Conservation (phyloP, 1,284 basidiomycete species). For the Fomitopsis palustris region DNA sequence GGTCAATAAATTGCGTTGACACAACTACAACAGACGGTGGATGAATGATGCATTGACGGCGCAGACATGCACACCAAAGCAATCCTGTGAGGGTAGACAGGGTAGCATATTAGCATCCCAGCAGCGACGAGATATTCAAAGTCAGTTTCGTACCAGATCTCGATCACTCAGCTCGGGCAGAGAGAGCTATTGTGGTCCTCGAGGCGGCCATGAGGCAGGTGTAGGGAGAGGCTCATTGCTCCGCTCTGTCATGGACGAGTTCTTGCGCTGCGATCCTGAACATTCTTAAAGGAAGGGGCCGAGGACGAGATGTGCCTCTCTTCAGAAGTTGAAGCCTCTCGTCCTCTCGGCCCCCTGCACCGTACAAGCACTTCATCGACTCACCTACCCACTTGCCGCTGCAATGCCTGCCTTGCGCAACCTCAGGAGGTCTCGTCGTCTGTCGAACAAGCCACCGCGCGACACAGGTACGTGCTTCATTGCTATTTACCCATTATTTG, state of each 20-base stretch:
- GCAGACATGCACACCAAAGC: not conserved
- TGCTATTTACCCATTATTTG: conserved; percentile 10
- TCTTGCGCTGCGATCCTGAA: not conserved
- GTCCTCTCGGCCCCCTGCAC: conserved; percentile 9
- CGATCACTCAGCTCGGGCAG: not conserved
- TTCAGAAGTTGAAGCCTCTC: not conserved
- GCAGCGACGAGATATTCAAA: conserved; percentile 2
- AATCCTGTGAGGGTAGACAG: not conserved
- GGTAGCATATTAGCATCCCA: too few species aligned
- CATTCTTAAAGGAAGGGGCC: conserved; percentile 12
- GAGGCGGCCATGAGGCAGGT: conserved; percentile 10
- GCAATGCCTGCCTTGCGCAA: not conserved
- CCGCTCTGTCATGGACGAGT: not conserved
- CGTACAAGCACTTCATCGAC: not conserved
- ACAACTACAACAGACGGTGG: too few species aligned
- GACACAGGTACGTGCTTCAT: conserved; percentile 15
- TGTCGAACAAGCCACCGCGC: conserved; percentile 13
- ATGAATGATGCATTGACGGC: not conserved
- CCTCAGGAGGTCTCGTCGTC: conserved; percentile 16
- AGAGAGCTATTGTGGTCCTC: not conserved
- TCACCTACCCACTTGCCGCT: not conserved
- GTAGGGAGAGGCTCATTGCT: conserved; percentile 1
- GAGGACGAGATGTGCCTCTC: conserved; percentile 6
- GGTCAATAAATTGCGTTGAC: not conserved
- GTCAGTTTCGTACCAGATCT: conserved; percentile 5